Evolutionary conservation across 2,329 filamentous ascomycete species (phyloP).

Genomic region (Parascedosporium putredinis): DNA sequence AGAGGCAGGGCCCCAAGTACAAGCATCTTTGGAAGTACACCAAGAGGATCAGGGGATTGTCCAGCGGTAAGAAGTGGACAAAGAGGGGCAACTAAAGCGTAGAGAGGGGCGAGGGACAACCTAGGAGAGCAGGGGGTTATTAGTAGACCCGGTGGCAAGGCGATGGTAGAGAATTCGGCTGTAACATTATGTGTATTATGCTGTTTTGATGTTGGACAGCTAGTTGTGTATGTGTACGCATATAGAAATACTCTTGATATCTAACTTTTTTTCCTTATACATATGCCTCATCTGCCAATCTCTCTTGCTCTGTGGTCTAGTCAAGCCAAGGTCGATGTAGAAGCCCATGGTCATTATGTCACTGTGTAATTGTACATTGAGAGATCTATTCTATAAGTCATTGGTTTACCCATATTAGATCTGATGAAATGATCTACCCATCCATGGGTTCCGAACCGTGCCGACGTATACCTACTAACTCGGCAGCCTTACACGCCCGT

Average conservation of each 20-base stretch:
- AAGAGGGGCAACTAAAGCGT: constrained; percentile 23
- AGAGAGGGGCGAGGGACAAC: neutral
- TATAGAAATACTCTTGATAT: constrained; percentile 4
- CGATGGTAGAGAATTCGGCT: neutral
- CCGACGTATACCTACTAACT: no score
- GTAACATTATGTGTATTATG: constrained; percentile 7
- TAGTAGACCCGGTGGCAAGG: neutral
- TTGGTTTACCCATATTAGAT: no score
- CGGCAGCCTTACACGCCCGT: no score
- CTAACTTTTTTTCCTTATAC: neutral
- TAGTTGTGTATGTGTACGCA: neutral
- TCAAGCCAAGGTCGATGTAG: neutral
- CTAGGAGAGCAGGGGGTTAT: neutral
- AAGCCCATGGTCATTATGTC: no score
- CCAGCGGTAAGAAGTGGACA: constrained; percentile 30
- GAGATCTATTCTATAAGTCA: neutral
- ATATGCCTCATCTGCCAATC: neutral
- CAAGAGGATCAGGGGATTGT: constrained; percentile 42
- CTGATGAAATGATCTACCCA: no score
- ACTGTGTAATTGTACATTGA: neutral
- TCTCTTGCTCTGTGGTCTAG: neutral
- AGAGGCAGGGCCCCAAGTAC: constrained; percentile 55
- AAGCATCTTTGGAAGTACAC: constrained; percentile 55
- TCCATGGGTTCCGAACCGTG: no score
- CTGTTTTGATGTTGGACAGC: neutral